Evolutionary conservation across 2,329 filamentous ascomycete genomes (phyloP), one percentile per base, ranked within the genome.

Genomic region (Penicillium palitans): DNA sequence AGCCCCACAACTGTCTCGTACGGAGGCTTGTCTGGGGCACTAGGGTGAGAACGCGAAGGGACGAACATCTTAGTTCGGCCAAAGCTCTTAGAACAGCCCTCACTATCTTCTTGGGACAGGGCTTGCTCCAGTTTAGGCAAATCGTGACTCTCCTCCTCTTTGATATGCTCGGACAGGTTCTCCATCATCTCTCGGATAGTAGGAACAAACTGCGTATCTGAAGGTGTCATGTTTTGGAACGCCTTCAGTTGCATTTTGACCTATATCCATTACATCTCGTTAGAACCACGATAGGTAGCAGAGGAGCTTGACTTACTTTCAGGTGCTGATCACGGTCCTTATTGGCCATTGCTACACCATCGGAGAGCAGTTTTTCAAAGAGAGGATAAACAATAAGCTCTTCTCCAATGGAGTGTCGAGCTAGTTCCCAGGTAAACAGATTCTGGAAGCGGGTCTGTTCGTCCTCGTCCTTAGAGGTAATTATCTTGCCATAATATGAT

Each of bases 1-100:
- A 87, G 66, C 0, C 81, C 83, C 61, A 78, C 78, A 0, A 76
- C 81, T 0, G 79, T 82, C 75, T 86, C 83, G 57, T 84, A 85
- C 0, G 80, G 80, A 7, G 83, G 82, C 45, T 78, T 76, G 57
- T 83, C 77, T 0, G 79, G 78, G 13, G 79, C 77, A 21, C 66
- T 72, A 0, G 81, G 81, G 64, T 84, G 81, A 39, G 76, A 79
- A 21, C 79, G 76, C 0, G 80, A 72, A 1, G 83, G 82, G 12
- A 80, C 79, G 61, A 85, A 80, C 33, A 73, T 70, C 71, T 85
- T 85, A 4, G 81, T 84, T 4, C 78, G 73, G 5, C 69, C 73
- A 59, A 85, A 85, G 33, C 70, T 77, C 19, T 62, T 73, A 1
- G 77, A 74, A 55, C 80, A 58, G 1, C 62, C 50, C 39, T 76